Base-by-base conservation (phyloP, 225 moss, liverwort and hornwort species). In the Anthoceros angustus region DNA sequence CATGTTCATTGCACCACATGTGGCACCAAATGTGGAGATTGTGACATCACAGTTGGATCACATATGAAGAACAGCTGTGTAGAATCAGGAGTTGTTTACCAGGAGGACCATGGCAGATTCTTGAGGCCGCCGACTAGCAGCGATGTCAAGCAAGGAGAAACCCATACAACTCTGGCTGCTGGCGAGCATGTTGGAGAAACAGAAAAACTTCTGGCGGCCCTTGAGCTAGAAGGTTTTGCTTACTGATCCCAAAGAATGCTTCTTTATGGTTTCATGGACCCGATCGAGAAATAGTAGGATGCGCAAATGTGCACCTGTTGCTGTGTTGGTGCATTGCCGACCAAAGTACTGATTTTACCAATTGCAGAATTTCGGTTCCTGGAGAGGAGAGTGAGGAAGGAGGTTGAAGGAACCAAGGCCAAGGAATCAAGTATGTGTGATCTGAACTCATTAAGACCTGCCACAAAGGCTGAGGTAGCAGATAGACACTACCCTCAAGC, bases 331-430 rank as follows among this genome's bases (percentile, higher is more conserved):
- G 32, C 38, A 41, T 64, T n/a, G 20, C 15, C 23, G 23, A 26
- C 40, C 25, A 38, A 38, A 12, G 0, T 38, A 5, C 8, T 38
- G 64, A 16, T 38, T 16, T 41, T n/a, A 15, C 6, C 25, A 4
- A 20, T 45, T 3, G 21, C 70, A 80, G 77, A 74, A 39, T 72
- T 72, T 62, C 45, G 66, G 41, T 72, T 80, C 14, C 65, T 74
- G 64, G 72, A 80, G 72, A 77, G 68, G 65, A 71, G 74, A 74
- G 67, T 80, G 49, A 71, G 46, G 64, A 77, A 71, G 63, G 80
- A 80, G 66, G 74, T 77, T 25, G 73, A 73, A 60, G 66, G 62
- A 42, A 69, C 61, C 61, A 62, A 39, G 41, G 64, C 67, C 14
- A 68, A 42, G 41, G 40, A 43, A 9, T 9, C 25, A 26, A 12